Evolutionary conservation across 2,329 filamentous ascomycete species (phyloP), one percentile per base, ranked within the genome.

Genomic region (Phaeosphaeriaceae sp.): DNA sequence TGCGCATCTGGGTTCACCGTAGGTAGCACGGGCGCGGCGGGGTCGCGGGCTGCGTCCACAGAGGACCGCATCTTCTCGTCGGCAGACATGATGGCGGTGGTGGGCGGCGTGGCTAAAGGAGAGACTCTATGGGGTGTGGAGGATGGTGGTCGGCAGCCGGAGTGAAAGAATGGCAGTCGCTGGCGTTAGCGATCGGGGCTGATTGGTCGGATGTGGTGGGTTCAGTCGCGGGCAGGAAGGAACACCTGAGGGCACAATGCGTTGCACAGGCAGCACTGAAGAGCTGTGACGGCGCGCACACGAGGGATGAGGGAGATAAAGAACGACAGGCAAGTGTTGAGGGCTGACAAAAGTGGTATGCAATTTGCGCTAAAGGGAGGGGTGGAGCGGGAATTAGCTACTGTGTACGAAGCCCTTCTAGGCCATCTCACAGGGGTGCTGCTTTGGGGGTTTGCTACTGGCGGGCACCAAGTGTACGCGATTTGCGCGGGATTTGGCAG

Each of bases 41-140:
- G 79, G 64, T 88, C 85, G 78, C 90, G 86, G 56, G 86, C 82
- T 70, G 86, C 83, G 78, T 97, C 93, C 78, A 91, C 91, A 48
- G 92, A 97, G 71, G 88, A 84, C 76, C 93, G 90, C 70, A 85
- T 89, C 82, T 97, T 97, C 79, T 97, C 83, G 76, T 85, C 90
- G 52, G 66, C 53, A 71, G 82, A 85, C 87, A 90, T 90, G 74
- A 61, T 73, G 67, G 62, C 63, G 59, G 61, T 57, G 68, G 69
- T 55, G 51, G 21, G 63, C 33, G 48, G 47, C 53, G 56, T 46
- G 54, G 51, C 49, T 52, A 68, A 66, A 55, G 69, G 65, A 61
- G 47, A 56, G 62, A 47, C 56, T 46, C 15, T 57, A 19, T 17
- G 56, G 48, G 58, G 52, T 46, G 53, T 58, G 7, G 57, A 58